A percentile compares a stretch with the other conserved stretches of the same genome.
These are phyloP conservation scores for Ophiostoma sp. DNA, from an alignment of 2,329 filamentous ascomycete species.

Conservation along the genomic window DNA sequence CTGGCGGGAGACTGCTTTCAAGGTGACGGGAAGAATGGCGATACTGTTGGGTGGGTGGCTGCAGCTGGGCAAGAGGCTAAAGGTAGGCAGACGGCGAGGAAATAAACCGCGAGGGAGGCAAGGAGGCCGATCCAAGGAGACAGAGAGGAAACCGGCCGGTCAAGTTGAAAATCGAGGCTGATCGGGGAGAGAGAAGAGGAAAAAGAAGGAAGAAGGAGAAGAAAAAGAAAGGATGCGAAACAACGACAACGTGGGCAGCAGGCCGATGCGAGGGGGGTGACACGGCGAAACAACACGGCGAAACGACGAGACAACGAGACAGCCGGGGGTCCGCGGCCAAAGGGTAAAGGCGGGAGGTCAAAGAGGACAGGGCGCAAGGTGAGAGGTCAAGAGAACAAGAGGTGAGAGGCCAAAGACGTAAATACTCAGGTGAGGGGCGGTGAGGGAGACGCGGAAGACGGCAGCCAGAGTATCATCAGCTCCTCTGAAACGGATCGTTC, in stretches of 20 bases:
- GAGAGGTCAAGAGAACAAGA: neutral
- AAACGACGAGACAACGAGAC: too few relatives aligned
- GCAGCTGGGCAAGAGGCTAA: neutral
- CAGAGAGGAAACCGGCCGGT: neutral
- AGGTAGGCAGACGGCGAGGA: neutral
- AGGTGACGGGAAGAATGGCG: too few relatives aligned
- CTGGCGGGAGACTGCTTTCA: too few relatives aligned
- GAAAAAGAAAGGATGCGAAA: neutral
- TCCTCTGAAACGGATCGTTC: too few relatives aligned
- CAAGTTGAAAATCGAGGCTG: neutral
- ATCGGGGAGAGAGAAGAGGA: neutral
- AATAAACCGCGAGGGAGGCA: too few relatives aligned
- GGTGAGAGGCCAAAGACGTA: neutral
- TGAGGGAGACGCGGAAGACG: too few relatives aligned
- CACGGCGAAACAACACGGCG: too few relatives aligned
- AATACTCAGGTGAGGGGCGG: neutral
- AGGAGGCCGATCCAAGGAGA: neutral
- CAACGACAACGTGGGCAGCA: neutral
- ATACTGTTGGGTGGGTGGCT: too few relatives aligned
- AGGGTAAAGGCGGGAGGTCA: too few relatives aligned
- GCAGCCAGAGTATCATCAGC: too few relatives aligned
- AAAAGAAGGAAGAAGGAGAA: neutral
- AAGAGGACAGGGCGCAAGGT: neutral
- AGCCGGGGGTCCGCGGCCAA: too few relatives aligned
- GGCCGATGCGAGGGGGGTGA: neutral